Conservation (phyloP, 257 asterid genomes). For the Anisodus tanguticus region DNA sequence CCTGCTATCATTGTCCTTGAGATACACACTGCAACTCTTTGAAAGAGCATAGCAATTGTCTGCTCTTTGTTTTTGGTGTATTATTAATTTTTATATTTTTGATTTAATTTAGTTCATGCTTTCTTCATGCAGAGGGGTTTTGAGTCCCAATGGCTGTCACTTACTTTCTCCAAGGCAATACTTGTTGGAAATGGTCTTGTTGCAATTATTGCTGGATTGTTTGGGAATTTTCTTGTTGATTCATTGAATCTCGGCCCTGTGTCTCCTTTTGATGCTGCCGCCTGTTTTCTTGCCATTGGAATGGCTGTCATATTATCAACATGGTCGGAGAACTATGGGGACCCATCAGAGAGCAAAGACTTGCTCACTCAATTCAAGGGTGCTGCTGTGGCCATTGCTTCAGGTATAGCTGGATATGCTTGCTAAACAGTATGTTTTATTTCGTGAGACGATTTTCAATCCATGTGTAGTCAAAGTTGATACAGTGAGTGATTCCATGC, state of each 20-base stretch:
- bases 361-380: conserved; percentile 86
- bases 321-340: conserved; percentile 94
- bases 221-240: conserved; percentile 89
- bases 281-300: conserved; percentile 79
- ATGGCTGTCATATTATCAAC: conserved; percentile 87
- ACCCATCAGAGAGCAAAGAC: conserved; percentile 88
- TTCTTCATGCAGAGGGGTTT: conserved; percentile 75
- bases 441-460: neutral
- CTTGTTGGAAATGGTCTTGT: conserved; percentile 96
- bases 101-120: conserved; percentile 25
- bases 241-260: conserved; percentile 87
- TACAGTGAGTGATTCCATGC: conserved; percentile 7
- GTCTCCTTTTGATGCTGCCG: conserved; percentile 96
- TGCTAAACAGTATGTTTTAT: neutral
- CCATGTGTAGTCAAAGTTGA: neutral
- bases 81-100: neutral
- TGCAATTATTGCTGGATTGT: conserved; percentile 87
- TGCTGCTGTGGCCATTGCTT: conserved; percentile 92
- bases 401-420: conserved; percentile 53
- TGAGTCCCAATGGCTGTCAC: conserved; percentile 92
- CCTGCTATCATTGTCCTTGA: conserved; percentile 22
- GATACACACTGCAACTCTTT: neutral
- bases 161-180: conserved; percentile 95
- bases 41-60: neutral
- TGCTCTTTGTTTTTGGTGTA: conserved; percentile 17